phyloP scores from a whole-genome alignment of 2,329 filamentous ascomycete species.

The Colletotrichum viniferum region DNA sequence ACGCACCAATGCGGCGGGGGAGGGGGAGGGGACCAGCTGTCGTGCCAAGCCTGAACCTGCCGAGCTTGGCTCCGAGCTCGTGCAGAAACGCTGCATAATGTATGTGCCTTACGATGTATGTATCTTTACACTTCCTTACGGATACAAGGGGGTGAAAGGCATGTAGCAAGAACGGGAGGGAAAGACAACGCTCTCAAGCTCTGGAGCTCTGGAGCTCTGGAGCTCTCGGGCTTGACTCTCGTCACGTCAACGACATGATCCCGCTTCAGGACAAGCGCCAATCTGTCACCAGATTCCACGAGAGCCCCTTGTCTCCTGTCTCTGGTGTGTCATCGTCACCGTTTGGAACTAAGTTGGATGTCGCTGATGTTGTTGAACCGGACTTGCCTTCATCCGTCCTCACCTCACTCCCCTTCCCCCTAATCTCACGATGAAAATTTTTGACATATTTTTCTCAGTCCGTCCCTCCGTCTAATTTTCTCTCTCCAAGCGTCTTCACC shows the following conservation, averaged over 20 bases:
- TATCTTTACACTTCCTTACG: neutral
- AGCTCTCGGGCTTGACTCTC: neutral
- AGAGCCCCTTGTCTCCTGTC: neutral
- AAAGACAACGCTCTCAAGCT: neutral
- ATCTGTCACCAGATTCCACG: neutral
- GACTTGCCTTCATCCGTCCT: neutral
- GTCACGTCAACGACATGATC: neutral
- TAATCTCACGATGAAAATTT: neutral
- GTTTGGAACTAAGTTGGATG: neutral
- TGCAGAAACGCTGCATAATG: slow-evolving; percentile 17
- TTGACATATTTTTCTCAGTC: neutral
- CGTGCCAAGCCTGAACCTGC: slow-evolving; percentile 14
- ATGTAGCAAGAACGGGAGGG: neutral
- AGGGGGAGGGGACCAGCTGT: neutral
- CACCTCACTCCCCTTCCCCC: neutral
- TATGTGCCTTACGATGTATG: neutral
- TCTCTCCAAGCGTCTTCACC: neutral
- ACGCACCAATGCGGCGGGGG: slow-evolving; percentile 1
- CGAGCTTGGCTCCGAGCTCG: slow-evolving; percentile 21
- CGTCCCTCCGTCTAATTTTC: neutral
- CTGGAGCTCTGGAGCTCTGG: neutral
- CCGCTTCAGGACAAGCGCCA: slow-evolving; percentile 2
- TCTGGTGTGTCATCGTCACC: neutral
- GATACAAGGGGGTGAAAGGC: neutral
- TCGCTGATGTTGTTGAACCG: neutral